Conservation (phyloP, 2,329 filamentous ascomycete species). For the Endocalyx cinctus region DNA sequence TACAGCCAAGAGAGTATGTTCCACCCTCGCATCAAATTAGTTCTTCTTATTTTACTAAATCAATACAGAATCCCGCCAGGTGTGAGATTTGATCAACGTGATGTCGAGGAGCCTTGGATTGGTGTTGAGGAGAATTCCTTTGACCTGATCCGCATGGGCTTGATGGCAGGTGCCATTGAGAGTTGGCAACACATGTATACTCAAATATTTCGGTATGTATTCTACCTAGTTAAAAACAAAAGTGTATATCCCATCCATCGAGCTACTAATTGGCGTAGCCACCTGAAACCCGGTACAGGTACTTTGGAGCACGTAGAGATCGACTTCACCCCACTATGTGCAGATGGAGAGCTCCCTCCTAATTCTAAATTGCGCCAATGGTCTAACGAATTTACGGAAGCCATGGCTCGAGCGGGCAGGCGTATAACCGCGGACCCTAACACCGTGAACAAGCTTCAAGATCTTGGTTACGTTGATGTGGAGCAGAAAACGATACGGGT, state of each 20-base stretch:
- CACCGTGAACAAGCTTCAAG: slow-evolving; percentile 57
- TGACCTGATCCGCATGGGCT: slow-evolving; percentile 79
- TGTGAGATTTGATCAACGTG: slow-evolving; percentile 63
- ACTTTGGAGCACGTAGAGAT: slow-evolving; percentile 86
- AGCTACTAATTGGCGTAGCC: slow-evolving; percentile 45
- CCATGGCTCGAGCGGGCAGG: slow-evolving; percentile 60
- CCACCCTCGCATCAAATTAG: not conserved
- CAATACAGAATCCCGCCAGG: slow-evolving; percentile 63
- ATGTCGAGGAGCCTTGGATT: slow-evolving; percentile 73
- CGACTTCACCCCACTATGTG: slow-evolving; percentile 71
- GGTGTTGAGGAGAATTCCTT: slow-evolving; percentile 50
- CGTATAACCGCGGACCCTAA: slow-evolving; percentile 56
- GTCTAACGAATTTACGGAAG: slow-evolving; percentile 63
- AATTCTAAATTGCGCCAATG: slow-evolving; percentile 61
- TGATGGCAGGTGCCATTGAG: slow-evolving; percentile 71
- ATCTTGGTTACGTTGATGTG: slow-evolving; percentile 76
- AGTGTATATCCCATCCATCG: not conserved
- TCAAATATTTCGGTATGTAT: slow-evolving; percentile 59
- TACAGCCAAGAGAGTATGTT: slow-evolving; percentile 32
- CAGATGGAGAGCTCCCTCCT: slow-evolving; percentile 56
- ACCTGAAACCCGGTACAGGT: slow-evolving; percentile 71
- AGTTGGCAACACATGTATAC: slow-evolving; percentile 73
- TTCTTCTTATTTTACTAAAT: slow-evolving; percentile 11
- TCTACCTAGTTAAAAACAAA: not conserved
- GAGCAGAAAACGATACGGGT: slow-evolving; percentile 63